Percentiles rank a stretch among this genome's conserved stretches.
Evolutionary conservation across 2,329 filamentous ascomycete species (phyloP).

Genomic region (Sporothrix brasiliensis): DNA sequence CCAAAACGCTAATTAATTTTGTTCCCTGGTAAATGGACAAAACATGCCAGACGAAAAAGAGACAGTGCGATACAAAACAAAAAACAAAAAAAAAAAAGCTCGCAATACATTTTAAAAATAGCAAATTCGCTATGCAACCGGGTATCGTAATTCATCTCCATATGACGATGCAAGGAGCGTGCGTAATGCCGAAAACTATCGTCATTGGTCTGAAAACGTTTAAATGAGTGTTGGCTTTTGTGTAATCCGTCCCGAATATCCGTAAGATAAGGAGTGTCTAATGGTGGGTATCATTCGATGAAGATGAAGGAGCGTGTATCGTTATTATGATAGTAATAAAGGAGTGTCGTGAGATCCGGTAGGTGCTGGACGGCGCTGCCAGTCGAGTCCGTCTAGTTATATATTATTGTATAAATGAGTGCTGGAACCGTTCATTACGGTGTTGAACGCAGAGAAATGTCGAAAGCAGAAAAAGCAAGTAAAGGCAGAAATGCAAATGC

Average conservation of each 20-base stretch:
- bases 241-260: conserved; percentile 39
- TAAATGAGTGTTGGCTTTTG: conserved; percentile 42
- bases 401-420: conserved; percentile 30
- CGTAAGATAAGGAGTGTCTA: conserved; percentile 50
- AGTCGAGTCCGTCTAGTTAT: conserved; percentile 30
- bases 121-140: conserved; percentile 55
- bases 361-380: conserved; percentile 39
- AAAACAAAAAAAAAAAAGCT: background rate
- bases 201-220: conserved; percentile 40
- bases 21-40: background rate
- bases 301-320: conserved; percentile 42
- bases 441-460: conserved; percentile 35
- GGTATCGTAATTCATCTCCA: conserved; percentile 48
- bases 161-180: conserved; percentile 50
- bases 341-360: conserved; percentile 42
- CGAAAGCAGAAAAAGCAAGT: conserved; percentile 35
- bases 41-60: conserved; percentile 27
- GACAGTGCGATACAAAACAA: conserved; percentile 17
- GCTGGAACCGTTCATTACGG: conserved; percentile 35
- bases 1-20: conserved; percentile 28
- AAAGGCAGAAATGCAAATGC: conserved; percentile 3
- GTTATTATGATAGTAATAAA: conserved; percentile 37
- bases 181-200: conserved; percentile 43
- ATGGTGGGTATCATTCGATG: conserved; percentile 49
- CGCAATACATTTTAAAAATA: background rate